Evolutionary conservation across 2,329 filamentous ascomycete genomes (phyloP).

Genomic region (Juglanconis juglandina): DNA sequence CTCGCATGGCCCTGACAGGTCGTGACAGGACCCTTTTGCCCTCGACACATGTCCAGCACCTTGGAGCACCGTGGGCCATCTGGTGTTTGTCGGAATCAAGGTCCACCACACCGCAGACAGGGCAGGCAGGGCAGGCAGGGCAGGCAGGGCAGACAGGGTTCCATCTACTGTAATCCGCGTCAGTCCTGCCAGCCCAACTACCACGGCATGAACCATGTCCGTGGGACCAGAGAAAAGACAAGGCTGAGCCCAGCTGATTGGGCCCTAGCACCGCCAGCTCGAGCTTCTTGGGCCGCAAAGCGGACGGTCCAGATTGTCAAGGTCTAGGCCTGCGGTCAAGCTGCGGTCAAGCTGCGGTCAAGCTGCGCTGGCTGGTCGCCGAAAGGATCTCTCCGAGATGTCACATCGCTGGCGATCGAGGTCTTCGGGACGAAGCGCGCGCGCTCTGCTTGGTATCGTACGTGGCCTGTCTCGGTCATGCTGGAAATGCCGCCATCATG

Average conservation of each 20-base stretch:
- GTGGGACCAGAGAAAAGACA: conserved; percentile 6
- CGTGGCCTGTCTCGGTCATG: too few relatives aligned
- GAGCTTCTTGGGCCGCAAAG: neutral
- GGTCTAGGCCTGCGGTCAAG: too few relatives aligned
- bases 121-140: neutral
- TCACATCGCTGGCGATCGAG: too few relatives aligned
- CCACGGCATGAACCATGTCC: neutral
- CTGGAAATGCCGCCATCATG: too few relatives aligned
- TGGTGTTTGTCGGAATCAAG: too few relatives aligned
- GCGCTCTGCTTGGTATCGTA: too few relatives aligned
- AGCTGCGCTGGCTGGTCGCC: too few relatives aligned
- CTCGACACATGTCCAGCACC: neutral
- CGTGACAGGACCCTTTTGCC: neutral
- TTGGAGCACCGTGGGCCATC: neutral
- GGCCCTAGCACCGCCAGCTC: conserved; percentile 30
- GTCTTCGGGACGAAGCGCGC: too few relatives aligned
- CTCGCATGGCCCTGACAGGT: neutral
- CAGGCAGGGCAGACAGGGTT: too few relatives aligned
- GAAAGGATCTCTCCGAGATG: too few relatives aligned
- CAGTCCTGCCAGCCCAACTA: neutral
- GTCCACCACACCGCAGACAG: neutral
- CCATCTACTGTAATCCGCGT: neutral
- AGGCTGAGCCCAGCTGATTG: conserved; percentile 15
- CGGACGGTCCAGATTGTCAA: neutral
- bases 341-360: too few relatives aligned